Evolutionary conservation across 345 rosid species (phyloP), one percentile per base, ranked within the genome.

Genomic region (Salix viminalis): DNA sequence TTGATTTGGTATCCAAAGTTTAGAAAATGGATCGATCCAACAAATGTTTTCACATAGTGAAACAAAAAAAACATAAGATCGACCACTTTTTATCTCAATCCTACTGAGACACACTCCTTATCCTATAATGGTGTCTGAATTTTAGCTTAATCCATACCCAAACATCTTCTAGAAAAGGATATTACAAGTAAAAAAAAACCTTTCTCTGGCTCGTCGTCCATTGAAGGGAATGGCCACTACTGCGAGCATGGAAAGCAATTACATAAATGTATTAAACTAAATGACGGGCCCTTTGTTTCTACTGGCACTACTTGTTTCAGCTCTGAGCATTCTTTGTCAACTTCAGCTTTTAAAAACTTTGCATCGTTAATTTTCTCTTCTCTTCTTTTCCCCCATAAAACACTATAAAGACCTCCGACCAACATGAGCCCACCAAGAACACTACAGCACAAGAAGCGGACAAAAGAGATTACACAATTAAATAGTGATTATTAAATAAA

Each of bases 301-400:
- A 77, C 83, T 58, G 39, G 65, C 26, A 11, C 18, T 44, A 81
- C 84, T 79, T 87, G 77, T 77, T 73, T 86, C 67, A 85, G 67
- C 71, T 90, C 90, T 32, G 80, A 39, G 75, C 80, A 50, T 69
- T 79, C 89, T 73, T 74, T 78, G 34, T 80, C 85, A 69, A 14
- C 84, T 81, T 81, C 81, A 15, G 50, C 68, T 11, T 69, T 84
- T 60, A 58, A 81, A 71, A 64, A 75, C 75, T 71, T 72, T 26
- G 69, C 75, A 19, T 73, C 64, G 61, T 44, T 69, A 70, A 69
- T 64, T 30, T 37, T 80, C 73, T 80, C 76, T 78, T 95, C 97
- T 84, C 71, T 91, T 81, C 79, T 86, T 85, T 95, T 95, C 2
- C 93, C 97, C 97, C 97, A 95, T 54, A 93, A 60, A 9, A 95